These are phyloP conservation scores for Gleditsia sinensis DNA, from an alignment of 306 rosid species.

Conservation along the genomic window DNA sequence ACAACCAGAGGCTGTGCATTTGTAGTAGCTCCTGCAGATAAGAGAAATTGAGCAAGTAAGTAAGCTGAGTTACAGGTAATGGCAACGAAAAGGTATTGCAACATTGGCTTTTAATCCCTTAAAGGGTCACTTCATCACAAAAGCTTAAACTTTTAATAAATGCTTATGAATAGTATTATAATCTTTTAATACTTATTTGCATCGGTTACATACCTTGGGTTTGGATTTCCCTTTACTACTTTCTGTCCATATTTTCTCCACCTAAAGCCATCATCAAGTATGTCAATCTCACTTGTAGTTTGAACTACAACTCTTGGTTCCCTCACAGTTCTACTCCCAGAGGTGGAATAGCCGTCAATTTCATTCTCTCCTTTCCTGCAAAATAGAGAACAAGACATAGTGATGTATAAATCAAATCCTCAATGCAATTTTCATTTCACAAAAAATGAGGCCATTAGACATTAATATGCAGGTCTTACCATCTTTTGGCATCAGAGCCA, in stretches of 20 bases:
- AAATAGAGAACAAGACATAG: conserved; percentile 13
- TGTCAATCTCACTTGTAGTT: conserved; percentile 93
- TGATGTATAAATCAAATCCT: conserved; percentile 3
- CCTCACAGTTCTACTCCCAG: conserved; percentile 75
- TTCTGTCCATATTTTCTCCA: conserved; percentile 99
- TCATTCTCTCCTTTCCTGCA: conserved; percentile 82
- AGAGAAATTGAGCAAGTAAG: conserved; percentile 20
- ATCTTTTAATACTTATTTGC: not conserved
- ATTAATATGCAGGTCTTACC: too few relatives aligned
- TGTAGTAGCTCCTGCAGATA: conserved; percentile 86
- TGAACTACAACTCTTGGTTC: conserved; percentile 99
- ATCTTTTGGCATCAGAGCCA: conserved; percentile 81
- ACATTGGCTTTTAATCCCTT: not conserved
- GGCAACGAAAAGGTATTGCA: conserved; percentile 9
- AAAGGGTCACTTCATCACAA: too few relatives aligned
- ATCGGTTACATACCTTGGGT: conserved; percentile 68
- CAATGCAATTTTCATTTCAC: not conserved
- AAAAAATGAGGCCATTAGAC: not conserved
- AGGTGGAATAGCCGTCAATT: conserved; percentile 50
- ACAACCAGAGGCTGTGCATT: conserved; percentile 81
- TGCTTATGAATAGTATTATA: too few relatives aligned
- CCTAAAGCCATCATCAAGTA: conserved; percentile 91
- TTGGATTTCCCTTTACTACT: conserved; percentile 97
- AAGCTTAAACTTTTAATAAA: too few relatives aligned
- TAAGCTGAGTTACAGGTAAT: not conserved